A percentile compares a stretch with the other conserved stretches of the same genome.
phyloP scores from a whole-genome alignment of 1,139 yeast species.

The Geotrichum europaeum region DNA sequence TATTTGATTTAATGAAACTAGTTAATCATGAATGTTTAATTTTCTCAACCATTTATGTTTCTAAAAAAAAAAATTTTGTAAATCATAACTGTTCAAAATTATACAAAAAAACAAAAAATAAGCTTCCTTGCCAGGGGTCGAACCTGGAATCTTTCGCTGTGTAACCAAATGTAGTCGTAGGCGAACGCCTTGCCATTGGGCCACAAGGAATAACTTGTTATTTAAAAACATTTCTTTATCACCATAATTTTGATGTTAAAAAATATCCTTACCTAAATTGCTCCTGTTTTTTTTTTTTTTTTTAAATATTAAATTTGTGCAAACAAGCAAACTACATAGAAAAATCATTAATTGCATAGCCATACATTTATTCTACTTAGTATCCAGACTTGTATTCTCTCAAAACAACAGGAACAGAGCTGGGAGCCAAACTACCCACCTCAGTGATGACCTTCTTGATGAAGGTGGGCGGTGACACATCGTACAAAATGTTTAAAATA shows the following conservation, averaged over 20 bases:
- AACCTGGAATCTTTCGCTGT: slow-evolving; percentile 35
- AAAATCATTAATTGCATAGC: neutral
- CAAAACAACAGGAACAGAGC: slow-evolving; percentile 92
- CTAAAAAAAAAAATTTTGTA: too few relatives aligned
- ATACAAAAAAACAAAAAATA: neutral
- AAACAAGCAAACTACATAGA: neutral
- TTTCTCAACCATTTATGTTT: too few relatives aligned
- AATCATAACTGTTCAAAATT: neutral
- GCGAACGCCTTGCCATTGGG: slow-evolving; percentile 31
- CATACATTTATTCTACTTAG: slow-evolving; percentile 17
- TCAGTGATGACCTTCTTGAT: slow-evolving; percentile 94
- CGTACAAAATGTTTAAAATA: slow-evolving; percentile 82
- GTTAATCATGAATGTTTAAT: too few relatives aligned
- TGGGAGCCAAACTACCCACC: slow-evolving; percentile 92
- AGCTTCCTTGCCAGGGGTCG: slow-evolving; percentile 37
- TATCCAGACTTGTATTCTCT: slow-evolving; percentile 74
- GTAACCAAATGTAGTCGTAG: slow-evolving; percentile 22
- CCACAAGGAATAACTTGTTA: slow-evolving; percentile 25
- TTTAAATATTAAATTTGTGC: too few relatives aligned
- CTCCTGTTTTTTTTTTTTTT: too few relatives aligned
- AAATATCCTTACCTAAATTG: too few relatives aligned
- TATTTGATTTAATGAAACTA: too few relatives aligned
- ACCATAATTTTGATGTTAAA: too few relatives aligned
- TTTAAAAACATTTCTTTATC: neutral
- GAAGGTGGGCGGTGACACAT: slow-evolving; percentile 88